Evolutionary conservation across 2,329 filamentous ascomycete species (phyloP).

Genomic region (Hymenoscyphus repandus): DNA sequence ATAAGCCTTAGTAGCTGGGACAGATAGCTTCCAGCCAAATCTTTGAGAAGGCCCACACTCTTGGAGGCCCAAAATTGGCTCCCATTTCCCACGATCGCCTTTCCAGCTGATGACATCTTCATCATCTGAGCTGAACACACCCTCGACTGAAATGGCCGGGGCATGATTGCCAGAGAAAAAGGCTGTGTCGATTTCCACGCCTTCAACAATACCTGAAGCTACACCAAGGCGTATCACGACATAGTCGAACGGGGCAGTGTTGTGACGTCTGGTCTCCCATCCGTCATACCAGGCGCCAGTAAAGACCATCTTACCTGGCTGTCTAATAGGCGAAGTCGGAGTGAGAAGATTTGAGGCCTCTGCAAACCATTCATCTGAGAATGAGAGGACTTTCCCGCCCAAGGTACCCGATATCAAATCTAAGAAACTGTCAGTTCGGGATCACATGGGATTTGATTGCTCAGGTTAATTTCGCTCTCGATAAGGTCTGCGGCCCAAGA

Average conservation of each 20-base stretch:
- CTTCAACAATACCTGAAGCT: constrained; percentile 65
- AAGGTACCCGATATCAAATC: constrained; percentile 57
- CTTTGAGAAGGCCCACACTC: constrained; percentile 70
- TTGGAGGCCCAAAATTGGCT: constrained; percentile 62
- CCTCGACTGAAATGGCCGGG: constrained; percentile 72
- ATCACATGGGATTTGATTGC: neutral
- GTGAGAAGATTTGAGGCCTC: constrained; percentile 60
- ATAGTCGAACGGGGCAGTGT: constrained; percentile 60
- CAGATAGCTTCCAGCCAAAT: constrained; percentile 65
- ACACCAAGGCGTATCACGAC: constrained; percentile 62
- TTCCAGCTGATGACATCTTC: constrained; percentile 61
- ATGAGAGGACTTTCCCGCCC: constrained; percentile 59
- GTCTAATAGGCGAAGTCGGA: constrained; percentile 56
- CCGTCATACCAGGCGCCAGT: constrained; percentile 68
- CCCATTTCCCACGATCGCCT: constrained; percentile 58
- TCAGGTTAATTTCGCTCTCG: neutral
- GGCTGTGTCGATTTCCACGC: constrained; percentile 74
- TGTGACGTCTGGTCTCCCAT: constrained; percentile 65
- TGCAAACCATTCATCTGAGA: constrained; percentile 66
- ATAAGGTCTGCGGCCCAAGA: too few species aligned
- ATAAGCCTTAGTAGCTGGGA: constrained; percentile 59
- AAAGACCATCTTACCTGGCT: constrained; percentile 63
- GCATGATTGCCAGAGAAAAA: constrained; percentile 82
- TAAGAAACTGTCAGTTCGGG: constrained; percentile 29
- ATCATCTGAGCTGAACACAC: constrained; percentile 61